A percentile compares a stretch with the other conserved stretches of the same genome.
Conservation (phyloP, 352 stramenopile species). For the Globisporangium canariense region DNA sequence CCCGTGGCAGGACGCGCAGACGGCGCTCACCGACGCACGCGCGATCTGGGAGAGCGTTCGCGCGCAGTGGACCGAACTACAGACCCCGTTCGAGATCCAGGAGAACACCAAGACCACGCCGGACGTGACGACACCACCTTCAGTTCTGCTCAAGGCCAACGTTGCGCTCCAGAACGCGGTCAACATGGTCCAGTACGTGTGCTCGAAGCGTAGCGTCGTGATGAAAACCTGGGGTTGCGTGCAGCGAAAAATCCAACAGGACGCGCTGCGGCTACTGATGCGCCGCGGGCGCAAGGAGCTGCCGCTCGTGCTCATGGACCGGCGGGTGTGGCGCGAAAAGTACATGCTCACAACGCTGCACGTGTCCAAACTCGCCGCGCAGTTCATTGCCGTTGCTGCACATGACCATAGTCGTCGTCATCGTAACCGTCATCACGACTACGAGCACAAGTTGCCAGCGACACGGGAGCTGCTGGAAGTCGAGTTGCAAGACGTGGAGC, state of each 20-base stretch:
- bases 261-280: slow-evolving; percentile 42
- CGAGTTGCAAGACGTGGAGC: slow-evolving; percentile 36
- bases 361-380: slow-evolving; percentile 29
- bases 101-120: slow-evolving; percentile 33
- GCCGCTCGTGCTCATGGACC: slow-evolving; percentile 48
- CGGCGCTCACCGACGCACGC: slow-evolving; percentile 39
- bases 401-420: background rate
- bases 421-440: background rate
- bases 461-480: slow-evolving; percentile 21
- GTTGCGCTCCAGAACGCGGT: slow-evolving; percentile 65
- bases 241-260: slow-evolving; percentile 55
- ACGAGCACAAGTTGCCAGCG: slow-evolving; percentile 11
- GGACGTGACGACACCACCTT: slow-evolving; percentile 40
- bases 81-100: slow-evolving; percentile 55
- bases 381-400: slow-evolving; percentile 12
- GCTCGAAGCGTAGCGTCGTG: slow-evolving; percentile 44
- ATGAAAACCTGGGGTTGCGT: slow-evolving; percentile 56
- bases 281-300: slow-evolving; percentile 33
- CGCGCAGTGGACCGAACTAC: slow-evolving; percentile 54
- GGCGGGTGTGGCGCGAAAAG: slow-evolving; percentile 48
- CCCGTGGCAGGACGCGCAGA: slow-evolving; percentile 58
- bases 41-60: slow-evolving; percentile 45
- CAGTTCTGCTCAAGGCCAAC: slow-evolving; percentile 51
- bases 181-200: slow-evolving; percentile 70
- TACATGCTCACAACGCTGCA: slow-evolving; percentile 60